Base-by-base conservation (phyloP, 2,329 filamentous ascomycete species). In the Xylaria sp. region DNA sequence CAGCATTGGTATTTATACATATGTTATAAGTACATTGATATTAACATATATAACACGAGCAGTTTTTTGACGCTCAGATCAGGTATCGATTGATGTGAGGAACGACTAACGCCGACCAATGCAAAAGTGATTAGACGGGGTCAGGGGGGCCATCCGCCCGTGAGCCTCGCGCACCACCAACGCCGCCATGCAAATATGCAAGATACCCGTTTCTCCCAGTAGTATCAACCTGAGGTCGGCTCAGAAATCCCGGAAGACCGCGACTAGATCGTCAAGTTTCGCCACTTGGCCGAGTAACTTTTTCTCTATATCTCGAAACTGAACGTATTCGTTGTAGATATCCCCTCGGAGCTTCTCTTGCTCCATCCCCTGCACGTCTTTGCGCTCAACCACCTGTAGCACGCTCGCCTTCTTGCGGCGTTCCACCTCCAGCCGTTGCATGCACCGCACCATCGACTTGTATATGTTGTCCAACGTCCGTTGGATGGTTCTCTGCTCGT, bases 351-450 rank as follows among this genome's bases (percentile, higher is more conserved):
- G 83, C 66, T 89, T 89, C 56, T 91, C 86, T 65, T 94, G 86
- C 71, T 95, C 90, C 58, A 89, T 87, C 3, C 90, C 91, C 65
- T 89, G 86, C 21, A 97, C 90, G 70, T 97, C 93, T 19, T 86
- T 89, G 47, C 94, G 86, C 67, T 94, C 88, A 1, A 91, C 88
- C 70, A 96, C 90, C 22, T 87, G 83, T 24, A 97, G 79, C 20
- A 96, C 85, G 48, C 86, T 84, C 59, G 85, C 82, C 53, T 91
- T 83, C 60, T 85, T 85, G 45, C 84, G 81, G 38, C 89, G 84
- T 71, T 97, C 91, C 22, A 90, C 84, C 34, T 86, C 83, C 20
- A 95, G 81, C 20, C 92, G 88, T 70, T 96, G 90, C 44, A 97
- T 71, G 59, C 89, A 89, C 52, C 92, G 85, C 16, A 91, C 82